phyloP scores from a whole-genome alignment of 441 rosid species.

The Arabidopsis lyrata region DNA sequence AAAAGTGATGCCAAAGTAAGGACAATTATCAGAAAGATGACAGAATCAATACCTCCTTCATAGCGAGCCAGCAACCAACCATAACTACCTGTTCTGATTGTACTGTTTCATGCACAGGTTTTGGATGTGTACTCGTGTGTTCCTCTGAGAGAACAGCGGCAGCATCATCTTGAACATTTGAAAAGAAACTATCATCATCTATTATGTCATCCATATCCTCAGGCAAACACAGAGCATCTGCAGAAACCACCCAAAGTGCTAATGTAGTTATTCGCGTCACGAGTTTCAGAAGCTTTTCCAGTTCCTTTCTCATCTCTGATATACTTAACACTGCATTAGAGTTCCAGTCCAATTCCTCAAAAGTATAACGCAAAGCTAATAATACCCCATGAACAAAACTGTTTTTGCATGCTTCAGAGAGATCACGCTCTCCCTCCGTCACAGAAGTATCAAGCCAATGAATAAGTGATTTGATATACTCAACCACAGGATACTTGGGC shows the following conservation, averaged over 20 bases:
- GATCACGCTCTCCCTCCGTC: slow-evolving; percentile 84
- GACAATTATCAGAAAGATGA: slow-evolving; percentile 26
- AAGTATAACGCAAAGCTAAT: slow-evolving; percentile 87
- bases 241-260: slow-evolving; percentile 98
- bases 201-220: slow-evolving; percentile 88
- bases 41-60: slow-evolving; percentile 86
- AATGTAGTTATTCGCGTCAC: slow-evolving; percentile 82
- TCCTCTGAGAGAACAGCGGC: slow-evolving; percentile 50
- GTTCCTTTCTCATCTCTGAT: slow-evolving; percentile 71
- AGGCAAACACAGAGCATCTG: slow-evolving; percentile 89
- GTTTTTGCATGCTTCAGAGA: slow-evolving; percentile 80
- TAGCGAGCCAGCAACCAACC: slow-evolving; percentile 99
- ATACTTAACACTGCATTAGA: slow-evolving; percentile 68
- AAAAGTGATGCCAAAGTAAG: slow-evolving; percentile 20
- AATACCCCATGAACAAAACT: slow-evolving; percentile 97
- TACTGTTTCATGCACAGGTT: slow-evolving; percentile 52
- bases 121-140: slow-evolving; percentile 48
- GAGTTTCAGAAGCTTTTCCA: slow-evolving; percentile 81
- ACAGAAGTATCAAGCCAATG: slow-evolving; percentile 82
- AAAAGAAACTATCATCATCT: slow-evolving; percentile 66
- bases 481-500: slow-evolving; percentile 63
- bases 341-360: slow-evolving; percentile 97
- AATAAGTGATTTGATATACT: slow-evolving; percentile 76
- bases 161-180: slow-evolving; percentile 55
- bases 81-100: slow-evolving; percentile 82